Evolutionary conservation across 345 rosid genomes (phyloP), one percentile per base, ranked within the genome.

Genomic region (Reutealis trisperma): DNA sequence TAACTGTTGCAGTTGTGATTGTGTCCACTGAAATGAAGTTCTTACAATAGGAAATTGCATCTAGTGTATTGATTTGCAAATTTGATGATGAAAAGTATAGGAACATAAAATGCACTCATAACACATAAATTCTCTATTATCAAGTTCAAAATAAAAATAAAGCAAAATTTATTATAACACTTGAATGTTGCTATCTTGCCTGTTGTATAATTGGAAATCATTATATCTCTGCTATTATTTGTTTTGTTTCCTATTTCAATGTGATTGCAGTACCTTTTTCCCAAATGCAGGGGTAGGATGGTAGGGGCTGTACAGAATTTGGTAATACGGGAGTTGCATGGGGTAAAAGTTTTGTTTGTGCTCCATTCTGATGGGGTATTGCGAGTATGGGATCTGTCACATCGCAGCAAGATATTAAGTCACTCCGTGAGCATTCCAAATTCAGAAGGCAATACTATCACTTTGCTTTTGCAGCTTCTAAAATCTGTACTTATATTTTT

Each of bases 361-460:
- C 94, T 92, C 83, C 93, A 96, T 84, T 82, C 86, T 71, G 93
- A 89, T 84, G 95, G 92, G 55, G 78, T 80, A n/a, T 52, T 96
- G 77, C 88, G 87, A 79, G 86, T 88, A 18, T 96, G 99, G 99
- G 94, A 96, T 77, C 70, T 89, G 76, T 78, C 75, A 60, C 76
- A 73, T 69, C 80, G 63, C 78, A 84, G 80, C 83, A 92, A 78
- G 82, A 69, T 96, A 74, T 82, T 93, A 66, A 84, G 86, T 84
- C 94, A 91, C 76, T 58, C 78, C 60, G 71, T 91, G 77, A 76
- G 84, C 71, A 77, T 73, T 78, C 88, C 84, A 52, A 80, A 87
- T 79, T 75, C 83, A 68, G 88, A 87, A 82, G 98, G 99, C 88
- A 86, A 84, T 79, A 70, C 78, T 84, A 14, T 77, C 22, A 58